Evolutionary conservation across 805 yeast species (phyloP), one percentile per base, ranked within the genome.

Genomic region (Candida succiphila): DNA sequence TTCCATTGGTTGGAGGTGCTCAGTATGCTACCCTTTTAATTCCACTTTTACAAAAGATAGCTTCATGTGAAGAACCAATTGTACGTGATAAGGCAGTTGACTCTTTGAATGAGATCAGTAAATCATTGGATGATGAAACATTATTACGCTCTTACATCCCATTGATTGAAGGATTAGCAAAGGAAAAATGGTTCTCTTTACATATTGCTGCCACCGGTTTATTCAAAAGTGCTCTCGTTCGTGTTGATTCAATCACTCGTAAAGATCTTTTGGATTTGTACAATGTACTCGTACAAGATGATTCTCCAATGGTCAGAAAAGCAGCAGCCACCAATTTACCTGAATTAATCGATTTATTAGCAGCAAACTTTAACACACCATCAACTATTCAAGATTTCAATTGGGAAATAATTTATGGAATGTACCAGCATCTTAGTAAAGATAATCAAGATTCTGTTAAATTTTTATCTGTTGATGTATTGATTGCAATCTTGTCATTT

Each of bases 261-360:
- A 68, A 67, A 28, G 78, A 75, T 32, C 63, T 92, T 38, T 66
- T 87, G 41, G 66, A 69, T 27, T 59, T 79, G 29, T 89, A 78
- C 56, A 65, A 73, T 38, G 81, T 77, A 44, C 65, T 92, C 44
- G 73, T 83, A 31, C 72, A 71, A 42, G 97, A 92, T 56, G 98
- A 92, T 38, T 84, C 95, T 15, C 98, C 99, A 40, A 87, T 92
- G 96, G 97, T 92, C 16, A 78, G 95, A 58, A 78, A 96, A 53
- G 82, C 95, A 8, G 94, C 96, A 13, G 97, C 95, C 6, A 74
- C 75, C 27, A 74, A 81, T 49, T 69, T 92, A 44, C 96, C 98
- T 3, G 63, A 57, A 25, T 61, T 89, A 36, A 74, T 89, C 41
- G 75, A 78, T 43, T 60, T 73, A 33, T 66, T 81, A 37, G 48